A percentile compares a stretch with the other conserved stretches of the same genome.
Evolutionary conservation across 2,329 filamentous ascomycete genomes (phyloP).

Genomic region (Exophiala alcalophila): DNA sequence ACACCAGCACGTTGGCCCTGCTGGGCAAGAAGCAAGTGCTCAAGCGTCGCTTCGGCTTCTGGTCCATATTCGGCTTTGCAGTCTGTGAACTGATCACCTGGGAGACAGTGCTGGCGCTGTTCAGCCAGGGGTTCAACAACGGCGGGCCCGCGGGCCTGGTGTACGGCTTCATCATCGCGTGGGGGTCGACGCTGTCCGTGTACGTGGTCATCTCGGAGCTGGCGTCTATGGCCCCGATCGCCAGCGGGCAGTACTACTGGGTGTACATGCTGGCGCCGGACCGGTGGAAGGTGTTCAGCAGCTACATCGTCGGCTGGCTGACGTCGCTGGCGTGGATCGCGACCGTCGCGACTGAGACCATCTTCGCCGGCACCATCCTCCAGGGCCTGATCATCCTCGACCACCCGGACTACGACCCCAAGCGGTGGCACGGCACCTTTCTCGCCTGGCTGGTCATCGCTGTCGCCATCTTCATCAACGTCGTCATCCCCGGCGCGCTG

Average conservation of each 20-base stretch:
- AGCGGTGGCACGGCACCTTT: conserved; percentile 42
- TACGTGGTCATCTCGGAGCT: conserved; percentile 49
- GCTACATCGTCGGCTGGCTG: conserved; percentile 46
- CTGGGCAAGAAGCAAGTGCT: conserved; percentile 48
- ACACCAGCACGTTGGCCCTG: conserved; percentile 40
- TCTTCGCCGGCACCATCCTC: conserved; percentile 43
- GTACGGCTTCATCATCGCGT: conserved; percentile 54
- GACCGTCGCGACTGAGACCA: conserved; percentile 42
- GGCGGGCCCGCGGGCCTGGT: conserved; percentile 50
- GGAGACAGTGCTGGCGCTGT: conserved; percentile 47
- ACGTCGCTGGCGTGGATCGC: conserved; percentile 45
- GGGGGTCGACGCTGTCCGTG: conserved; percentile 48
- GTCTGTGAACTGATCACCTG: conserved; percentile 47
- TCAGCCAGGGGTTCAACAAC: conserved; percentile 44
- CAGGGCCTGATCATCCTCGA: conserved; percentile 42
- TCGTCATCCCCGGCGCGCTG: conserved; percentile 41
- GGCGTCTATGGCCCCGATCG: conserved; percentile 48
- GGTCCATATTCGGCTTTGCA: conserved; percentile 45
- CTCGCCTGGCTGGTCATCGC: conserved; percentile 40
- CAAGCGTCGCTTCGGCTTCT: conserved; percentile 43
- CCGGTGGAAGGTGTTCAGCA: conserved; percentile 41
- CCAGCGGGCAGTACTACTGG: conserved; percentile 48
- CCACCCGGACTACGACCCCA: conserved; percentile 36
- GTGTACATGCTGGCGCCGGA: conserved; percentile 46
- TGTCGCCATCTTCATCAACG: conserved; percentile 44